Evolutionary conservation across 2,329 filamentous ascomycete species (phyloP).

Genomic region (Catunica adiposa): DNA sequence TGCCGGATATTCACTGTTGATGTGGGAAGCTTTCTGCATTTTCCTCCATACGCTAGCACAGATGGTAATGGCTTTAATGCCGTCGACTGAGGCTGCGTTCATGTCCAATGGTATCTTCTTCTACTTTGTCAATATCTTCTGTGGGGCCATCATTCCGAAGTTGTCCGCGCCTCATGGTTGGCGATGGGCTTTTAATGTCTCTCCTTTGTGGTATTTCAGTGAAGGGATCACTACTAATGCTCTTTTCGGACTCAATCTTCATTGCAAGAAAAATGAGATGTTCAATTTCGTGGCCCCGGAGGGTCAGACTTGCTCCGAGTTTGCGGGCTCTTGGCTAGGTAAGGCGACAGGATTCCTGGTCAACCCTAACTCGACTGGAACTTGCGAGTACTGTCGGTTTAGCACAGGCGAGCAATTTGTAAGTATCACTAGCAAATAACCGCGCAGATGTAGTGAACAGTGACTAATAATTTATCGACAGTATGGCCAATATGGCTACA

Average conservation of each 20-base stretch:
- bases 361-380: neutral
- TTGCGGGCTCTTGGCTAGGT: neutral
- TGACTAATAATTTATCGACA: neutral
- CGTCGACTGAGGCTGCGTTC: constrained; percentile 1
- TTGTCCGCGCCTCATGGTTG: neutral
- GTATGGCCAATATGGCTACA: neutral
- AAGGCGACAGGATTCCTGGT: neutral
- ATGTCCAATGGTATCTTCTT: constrained; percentile 5
- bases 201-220: neutral
- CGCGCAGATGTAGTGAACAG: neutral
- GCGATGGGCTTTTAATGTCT: constrained; percentile 6
- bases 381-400: constrained; percentile 1
- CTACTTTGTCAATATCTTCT: constrained; percentile 4
- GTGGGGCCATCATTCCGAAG: neutral
- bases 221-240: neutral
- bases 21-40: neutral
- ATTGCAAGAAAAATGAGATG: neutral
- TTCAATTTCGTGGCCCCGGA: neutral
- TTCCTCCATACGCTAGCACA: constrained; percentile 1
- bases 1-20: neutral
- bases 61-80: constrained; percentile 5
- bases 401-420: neutral
- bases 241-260: neutral
- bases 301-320: neutral
- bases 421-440: too few relatives aligned